Evolutionary conservation across 2,329 filamentous ascomycete genomes (phyloP).

Genomic region (Botrytis tulipae): DNA sequence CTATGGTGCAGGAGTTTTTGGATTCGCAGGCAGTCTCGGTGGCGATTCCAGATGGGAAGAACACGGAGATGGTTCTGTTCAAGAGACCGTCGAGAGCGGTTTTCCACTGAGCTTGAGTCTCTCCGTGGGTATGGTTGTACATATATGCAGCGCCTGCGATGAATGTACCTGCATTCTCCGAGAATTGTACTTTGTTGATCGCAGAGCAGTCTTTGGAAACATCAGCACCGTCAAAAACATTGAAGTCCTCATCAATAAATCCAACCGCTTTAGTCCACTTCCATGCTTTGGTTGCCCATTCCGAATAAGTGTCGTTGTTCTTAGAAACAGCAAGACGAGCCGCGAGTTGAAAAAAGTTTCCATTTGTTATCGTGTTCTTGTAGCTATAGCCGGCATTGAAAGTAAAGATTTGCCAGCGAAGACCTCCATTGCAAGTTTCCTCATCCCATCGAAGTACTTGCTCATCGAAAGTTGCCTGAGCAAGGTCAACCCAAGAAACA

Average conservation of each 20-base stretch:
- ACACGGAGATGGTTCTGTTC: conserved; percentile 47
- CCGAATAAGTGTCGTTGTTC: conserved; percentile 60
- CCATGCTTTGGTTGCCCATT: conserved; percentile 60
- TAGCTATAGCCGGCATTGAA: conserved; percentile 76
- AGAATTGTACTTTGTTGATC: conserved; percentile 62
- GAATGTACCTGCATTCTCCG: conserved; percentile 63
- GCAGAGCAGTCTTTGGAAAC: conserved; percentile 55
- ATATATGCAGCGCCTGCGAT: conserved; percentile 64
- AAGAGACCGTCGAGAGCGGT: conserved; percentile 55
- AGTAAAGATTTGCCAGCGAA: conserved; percentile 75
- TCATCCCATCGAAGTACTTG: conserved; percentile 67
- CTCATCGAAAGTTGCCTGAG: conserved; percentile 67
- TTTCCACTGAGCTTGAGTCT: conserved; percentile 47
- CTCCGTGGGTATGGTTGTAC: conserved; percentile 52
- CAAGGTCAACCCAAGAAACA: conserved; percentile 46
- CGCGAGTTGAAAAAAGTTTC: conserved; percentile 62
- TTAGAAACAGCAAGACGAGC: conserved; percentile 72
- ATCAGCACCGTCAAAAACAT: conserved; percentile 64
- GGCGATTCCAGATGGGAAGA: conserved; percentile 59
- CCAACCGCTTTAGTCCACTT: conserved; percentile 57
- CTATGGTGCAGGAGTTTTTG: conserved; percentile 59
- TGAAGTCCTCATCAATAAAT: conserved; percentile 59
- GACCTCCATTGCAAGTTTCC: conserved; percentile 62
- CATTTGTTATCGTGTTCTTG: conserved; percentile 64
- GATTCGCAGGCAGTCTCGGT: conserved; percentile 67